These are phyloP conservation scores for Musa troglodytarum DNA, from an alignment of 176 grass and related monocot genomes.

Conservation along the genomic window DNA sequence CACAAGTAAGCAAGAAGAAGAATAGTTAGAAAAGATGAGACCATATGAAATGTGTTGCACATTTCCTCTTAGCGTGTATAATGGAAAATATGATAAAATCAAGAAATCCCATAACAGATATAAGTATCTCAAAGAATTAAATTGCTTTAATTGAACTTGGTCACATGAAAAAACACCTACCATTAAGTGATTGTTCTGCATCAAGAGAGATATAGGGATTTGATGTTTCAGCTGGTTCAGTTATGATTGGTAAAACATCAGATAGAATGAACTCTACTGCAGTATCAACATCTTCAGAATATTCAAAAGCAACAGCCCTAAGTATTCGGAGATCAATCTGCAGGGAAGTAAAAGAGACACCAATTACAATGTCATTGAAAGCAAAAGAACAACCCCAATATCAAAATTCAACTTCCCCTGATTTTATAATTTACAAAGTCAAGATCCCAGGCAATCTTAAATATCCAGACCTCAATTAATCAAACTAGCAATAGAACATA, in stretches of 20 bases:
- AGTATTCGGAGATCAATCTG: conserved; percentile 65
- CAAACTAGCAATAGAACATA: too few relatives aligned
- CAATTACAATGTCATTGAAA: not conserved
- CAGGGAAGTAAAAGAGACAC: not conserved
- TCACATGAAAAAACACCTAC: not conserved
- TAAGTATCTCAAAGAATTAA: not conserved
- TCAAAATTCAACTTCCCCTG: not conserved
- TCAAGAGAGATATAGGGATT: not conserved
- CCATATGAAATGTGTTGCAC: not conserved
- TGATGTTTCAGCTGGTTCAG: not conserved
- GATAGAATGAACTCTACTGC: conserved; percentile 36
- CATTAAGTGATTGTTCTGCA: not conserved
- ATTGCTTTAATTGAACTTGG: not conserved
- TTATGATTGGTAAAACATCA: conserved; percentile 24
- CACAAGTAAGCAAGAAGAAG: not conserved
- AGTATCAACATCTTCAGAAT: conserved; percentile 35
- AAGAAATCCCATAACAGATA: not conserved
- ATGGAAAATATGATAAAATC: not conserved
- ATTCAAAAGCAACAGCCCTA: conserved; percentile 51
- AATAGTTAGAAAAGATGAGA: not conserved
- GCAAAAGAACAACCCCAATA: not conserved
- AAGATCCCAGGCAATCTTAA: too few relatives aligned
- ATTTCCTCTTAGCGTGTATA: not conserved
- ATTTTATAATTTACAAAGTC: too few relatives aligned
- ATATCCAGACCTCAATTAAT: too few relatives aligned